Base-by-base conservation (phyloP, 352 stramenopile genomes). In the Aphanomyces euteiches region DNA sequence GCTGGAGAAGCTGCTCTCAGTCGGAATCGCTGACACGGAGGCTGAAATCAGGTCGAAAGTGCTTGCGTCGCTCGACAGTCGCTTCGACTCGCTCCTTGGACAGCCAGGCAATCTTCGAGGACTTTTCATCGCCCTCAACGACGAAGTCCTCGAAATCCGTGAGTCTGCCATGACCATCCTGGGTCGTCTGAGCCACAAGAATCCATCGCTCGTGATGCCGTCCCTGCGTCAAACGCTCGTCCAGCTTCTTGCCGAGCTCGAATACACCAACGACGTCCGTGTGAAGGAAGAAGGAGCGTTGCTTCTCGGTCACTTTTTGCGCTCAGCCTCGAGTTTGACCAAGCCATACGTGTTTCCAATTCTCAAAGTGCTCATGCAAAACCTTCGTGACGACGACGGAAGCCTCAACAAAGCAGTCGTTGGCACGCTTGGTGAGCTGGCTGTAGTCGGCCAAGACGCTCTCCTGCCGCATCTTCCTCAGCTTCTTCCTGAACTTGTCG, bases 81-180 rank as follows among this genome's bases (percentile, higher is more conserved):
- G 88, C 6, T 95, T 95, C 41, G 88, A 95, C 47, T 83, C 86
- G 1, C 61, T 95, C 3, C 75, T 95, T 2, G 88, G 83, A 0
- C 77, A 92, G 64, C 90, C 91, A 56, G 88, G 93, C 57, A 95
- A 94, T 63, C 72, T 95, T 53, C 79, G 88, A 0, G 93, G 88
- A 38, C 59, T 95, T 39, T 95, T 95, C 72, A 95, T 95, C 72
- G 86, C 88, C 7, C 60, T 95, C 4, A 93, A 95, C 63, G 88
- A 95, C 66, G 88, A 95, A 56, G 75, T 91, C 7, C 92, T 95
- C 64, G 88, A 90, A 39, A 95, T 95, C 57, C 85, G 88, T n/a
- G 81, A 93, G 74, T 92, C 85, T 1, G 88, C 88, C 8, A 95
- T 95, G 88, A 94, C 85, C 73, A 95, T 85, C 56, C 77, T 95